Evolutionary conservation across 208 protist species (phyloP).

Genomic region (Trypanosoma melophagium): DNA sequence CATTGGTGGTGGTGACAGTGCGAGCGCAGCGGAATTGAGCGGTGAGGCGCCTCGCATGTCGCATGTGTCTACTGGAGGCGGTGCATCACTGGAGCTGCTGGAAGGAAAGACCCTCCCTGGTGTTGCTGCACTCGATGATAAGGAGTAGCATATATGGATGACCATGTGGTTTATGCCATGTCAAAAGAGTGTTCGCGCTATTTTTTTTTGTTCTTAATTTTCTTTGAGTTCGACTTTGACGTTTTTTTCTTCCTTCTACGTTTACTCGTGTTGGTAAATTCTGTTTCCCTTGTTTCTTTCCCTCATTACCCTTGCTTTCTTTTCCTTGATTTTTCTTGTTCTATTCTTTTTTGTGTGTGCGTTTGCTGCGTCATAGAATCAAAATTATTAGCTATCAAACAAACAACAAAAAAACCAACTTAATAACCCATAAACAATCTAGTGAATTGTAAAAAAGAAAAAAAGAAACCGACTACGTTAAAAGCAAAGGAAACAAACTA

Average conservation of each 20-base stretch:
- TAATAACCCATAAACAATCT: background rate
- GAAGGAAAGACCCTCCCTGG: slow-evolving; percentile 96
- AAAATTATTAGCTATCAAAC: background rate
- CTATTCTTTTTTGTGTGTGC: slow-evolving; percentile 10
- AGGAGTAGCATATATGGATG: slow-evolving; percentile 33
- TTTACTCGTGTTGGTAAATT: too few species aligned
- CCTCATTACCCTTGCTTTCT: background rate
- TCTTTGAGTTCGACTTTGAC: background rate
- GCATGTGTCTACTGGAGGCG: slow-evolving; percentile 99
- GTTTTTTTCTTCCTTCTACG: slow-evolving; percentile 4
- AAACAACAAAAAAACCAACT: background rate
- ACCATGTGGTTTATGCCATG: background rate
- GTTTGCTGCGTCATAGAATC: background rate
- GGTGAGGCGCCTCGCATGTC: slow-evolving; percentile 91
- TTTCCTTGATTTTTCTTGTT: too few species aligned
- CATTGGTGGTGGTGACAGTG: slow-evolving; percentile 97
- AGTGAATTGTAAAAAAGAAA: slow-evolving; percentile 1
- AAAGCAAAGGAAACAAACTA: slow-evolving; percentile 4
- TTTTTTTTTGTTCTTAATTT: background rate
- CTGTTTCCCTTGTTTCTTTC: slow-evolving; percentile 9
- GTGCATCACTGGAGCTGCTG: slow-evolving; percentile 98
- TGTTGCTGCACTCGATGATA: slow-evolving; percentile 81
- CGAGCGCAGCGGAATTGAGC: slow-evolving; percentile 90
- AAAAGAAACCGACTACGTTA: slow-evolving; percentile 2
- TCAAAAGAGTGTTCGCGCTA: slow-evolving; percentile 6